These are phyloP conservation scores for Salvia splendens DNA, from an alignment of 257 asterid genomes.

Conservation along the genomic window DNA sequence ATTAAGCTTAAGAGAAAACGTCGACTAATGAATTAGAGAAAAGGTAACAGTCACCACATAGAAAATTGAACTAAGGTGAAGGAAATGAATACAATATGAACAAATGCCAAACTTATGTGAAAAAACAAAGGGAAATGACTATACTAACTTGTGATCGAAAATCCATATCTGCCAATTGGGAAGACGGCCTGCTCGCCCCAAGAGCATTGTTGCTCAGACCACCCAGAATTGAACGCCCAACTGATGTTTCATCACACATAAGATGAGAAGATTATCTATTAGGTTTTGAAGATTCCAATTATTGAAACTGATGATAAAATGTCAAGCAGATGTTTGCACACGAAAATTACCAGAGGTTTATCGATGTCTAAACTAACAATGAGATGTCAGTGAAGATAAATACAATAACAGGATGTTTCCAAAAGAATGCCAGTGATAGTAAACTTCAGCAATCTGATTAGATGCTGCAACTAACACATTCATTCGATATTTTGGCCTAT, in stretches of 20 bases:
- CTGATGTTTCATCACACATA: slow-evolving; percentile 39
- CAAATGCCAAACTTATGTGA: neutral
- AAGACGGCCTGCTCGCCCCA: slow-evolving; percentile 44
- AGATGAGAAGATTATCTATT: slow-evolving; percentile 20
- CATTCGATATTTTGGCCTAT: neutral
- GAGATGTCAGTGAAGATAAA: no score
- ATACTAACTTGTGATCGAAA: slow-evolving; percentile 59
- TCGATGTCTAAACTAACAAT: neutral
- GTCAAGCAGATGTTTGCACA: neutral
- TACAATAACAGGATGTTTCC: neutral
- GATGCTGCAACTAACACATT: neutral
- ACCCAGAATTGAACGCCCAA: slow-evolving; percentile 63
- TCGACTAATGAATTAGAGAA: no score
- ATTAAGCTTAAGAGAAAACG: no score
- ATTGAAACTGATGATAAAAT: slow-evolving; percentile 1
- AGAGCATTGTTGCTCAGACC: slow-evolving; percentile 50
- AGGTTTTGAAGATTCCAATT: slow-evolving; percentile 6
- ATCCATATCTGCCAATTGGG: slow-evolving; percentile 40
- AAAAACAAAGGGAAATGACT: neutral
- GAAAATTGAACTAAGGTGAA: neutral
- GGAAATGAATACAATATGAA: slow-evolving; percentile 1
- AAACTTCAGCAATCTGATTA: neutral
- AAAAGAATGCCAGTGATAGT: neutral
- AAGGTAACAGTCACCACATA: no score
- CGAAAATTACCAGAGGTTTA: neutral